Base-by-base conservation (phyloP, 257 asterid species). In the Lantana camara region DNA sequence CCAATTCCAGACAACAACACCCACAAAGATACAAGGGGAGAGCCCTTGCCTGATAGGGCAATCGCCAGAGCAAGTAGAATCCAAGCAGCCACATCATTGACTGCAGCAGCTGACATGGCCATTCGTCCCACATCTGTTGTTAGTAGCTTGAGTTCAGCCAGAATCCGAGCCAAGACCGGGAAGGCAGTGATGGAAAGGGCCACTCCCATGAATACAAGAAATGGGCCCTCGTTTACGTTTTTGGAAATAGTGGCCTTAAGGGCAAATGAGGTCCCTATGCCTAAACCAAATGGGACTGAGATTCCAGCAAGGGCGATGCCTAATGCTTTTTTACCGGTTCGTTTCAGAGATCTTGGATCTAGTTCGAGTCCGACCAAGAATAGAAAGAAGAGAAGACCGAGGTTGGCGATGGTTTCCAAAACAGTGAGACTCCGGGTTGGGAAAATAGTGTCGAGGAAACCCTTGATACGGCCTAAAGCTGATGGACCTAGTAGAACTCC, bases 61-160 rank as follows among this genome's bases (percentile, higher is more conserved):
- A 86, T 75, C 0, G 95, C 96, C 21, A 89, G 72, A 38, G 96
- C 96, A 0, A 89, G 92, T 30, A 86, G 77, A 46, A 86, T 75
- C 96, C 95, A 89, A 0, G 96, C 96, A 0, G 95, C 96, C 50
- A 89, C 88, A 3, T 89, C 96, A 22, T 89, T 89, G 19, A 82
- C 89, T 0, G 96, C 96, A 1, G 95, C 96, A 0, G 96, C 96
- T 1, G 96, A 86, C 93, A 89, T 86, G 12, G 96, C 96, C 80
- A 81, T 70, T 9, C 63, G 64, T 12, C 96, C 96, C 9, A 86
- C 84, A 21, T 89, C 96, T 0, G 96, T 89, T 5, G 96, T 89
- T 30, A 89, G 57, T 3, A 89, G 89, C 84, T 87, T 84, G 29
- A 89, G 85, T 61, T 89, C 96, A 14, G 96, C 96, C 29, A 89